phyloP scores from a whole-genome alignment of 1,139 yeast species.

The Nakaseomyces nivariensis region DNA sequence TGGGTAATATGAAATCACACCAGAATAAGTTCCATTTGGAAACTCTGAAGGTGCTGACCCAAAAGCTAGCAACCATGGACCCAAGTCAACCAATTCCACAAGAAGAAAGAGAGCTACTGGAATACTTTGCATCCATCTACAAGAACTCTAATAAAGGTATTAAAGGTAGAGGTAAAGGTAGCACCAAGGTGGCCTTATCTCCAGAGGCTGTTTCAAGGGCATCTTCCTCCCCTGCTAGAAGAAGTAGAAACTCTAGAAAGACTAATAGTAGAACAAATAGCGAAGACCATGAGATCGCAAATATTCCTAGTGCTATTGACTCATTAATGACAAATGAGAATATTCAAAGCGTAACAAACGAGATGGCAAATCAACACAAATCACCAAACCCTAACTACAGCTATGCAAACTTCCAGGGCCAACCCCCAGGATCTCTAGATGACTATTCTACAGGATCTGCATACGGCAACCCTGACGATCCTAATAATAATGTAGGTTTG shows the following conservation, averaged over 20 bases:
- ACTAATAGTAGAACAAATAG: not conserved
- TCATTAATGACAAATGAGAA: constrained; percentile 1
- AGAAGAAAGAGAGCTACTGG: constrained; percentile 57
- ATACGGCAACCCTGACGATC: not conserved
- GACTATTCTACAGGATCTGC: not conserved
- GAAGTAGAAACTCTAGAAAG: constrained; percentile 1
- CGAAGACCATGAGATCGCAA: not conserved
- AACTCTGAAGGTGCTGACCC: constrained; percentile 56
- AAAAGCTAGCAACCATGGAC: constrained; percentile 47
- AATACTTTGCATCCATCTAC: constrained; percentile 71
- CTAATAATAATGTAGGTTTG: not conserved
- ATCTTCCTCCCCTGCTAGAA: not conserved
- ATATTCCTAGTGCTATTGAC: constrained; percentile 2
- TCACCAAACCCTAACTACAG: constrained; percentile 1
- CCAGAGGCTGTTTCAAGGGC: constrained; percentile 3
- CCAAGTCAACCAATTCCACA: constrained; percentile 42
- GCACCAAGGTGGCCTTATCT: not conserved
- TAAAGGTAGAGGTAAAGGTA: constrained; percentile 69
- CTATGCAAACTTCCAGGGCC: not conserved
- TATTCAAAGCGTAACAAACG: not conserved
- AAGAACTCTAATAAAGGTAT: constrained; percentile 86
- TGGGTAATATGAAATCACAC: constrained; percentile 88
- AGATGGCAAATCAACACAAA: not conserved
- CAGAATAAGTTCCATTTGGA: constrained; percentile 80
- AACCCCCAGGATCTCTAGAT: not conserved